Evolutionary conservation across 2,329 filamentous ascomycete genomes (phyloP).

Genomic region (Dactylonectria macrodidyma): DNA sequence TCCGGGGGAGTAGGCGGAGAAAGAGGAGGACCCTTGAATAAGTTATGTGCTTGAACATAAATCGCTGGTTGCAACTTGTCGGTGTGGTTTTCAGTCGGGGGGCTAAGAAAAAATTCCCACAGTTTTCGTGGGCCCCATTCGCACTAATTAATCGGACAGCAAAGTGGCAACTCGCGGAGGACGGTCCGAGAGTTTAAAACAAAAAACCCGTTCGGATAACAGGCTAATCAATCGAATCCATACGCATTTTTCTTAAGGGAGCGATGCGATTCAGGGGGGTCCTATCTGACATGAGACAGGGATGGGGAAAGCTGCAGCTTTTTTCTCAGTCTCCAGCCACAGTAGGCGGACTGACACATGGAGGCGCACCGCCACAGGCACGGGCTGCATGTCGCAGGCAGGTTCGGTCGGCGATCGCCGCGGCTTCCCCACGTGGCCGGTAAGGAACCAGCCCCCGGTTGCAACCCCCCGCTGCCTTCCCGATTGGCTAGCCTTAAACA

Average conservation of each 20-base stretch:
- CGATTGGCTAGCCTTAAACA: constrained; percentile 20
- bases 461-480: constrained; percentile 15
- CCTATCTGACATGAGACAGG: constrained; percentile 23
- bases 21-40: constrained; percentile 2
- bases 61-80: constrained; percentile 13
- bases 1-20: constrained; percentile 25
- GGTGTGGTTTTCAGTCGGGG: constrained; percentile 12
- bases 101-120: not conserved
- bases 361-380: constrained; percentile 10
- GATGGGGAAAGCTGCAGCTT: not conserved
- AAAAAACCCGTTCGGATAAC: constrained; percentile 3
- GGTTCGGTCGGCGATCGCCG: constrained; percentile 26
- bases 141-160: constrained; percentile 9
- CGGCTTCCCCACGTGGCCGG: constrained; percentile 26
- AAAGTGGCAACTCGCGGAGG: constrained; percentile 7
- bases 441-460: constrained; percentile 26
- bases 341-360: constrained; percentile 1
- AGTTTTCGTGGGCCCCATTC: constrained; percentile 14
- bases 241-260: not conserved
- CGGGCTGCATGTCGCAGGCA: not conserved
- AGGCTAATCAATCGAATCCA: not conserved
- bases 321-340: not conserved
- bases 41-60: not conserved
- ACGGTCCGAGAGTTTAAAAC: not conserved
- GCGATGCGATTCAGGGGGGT: constrained; percentile 7